Evolutionary conservation across 305 asterid genomes (phyloP).

Genomic region (Vinca major): DNA sequence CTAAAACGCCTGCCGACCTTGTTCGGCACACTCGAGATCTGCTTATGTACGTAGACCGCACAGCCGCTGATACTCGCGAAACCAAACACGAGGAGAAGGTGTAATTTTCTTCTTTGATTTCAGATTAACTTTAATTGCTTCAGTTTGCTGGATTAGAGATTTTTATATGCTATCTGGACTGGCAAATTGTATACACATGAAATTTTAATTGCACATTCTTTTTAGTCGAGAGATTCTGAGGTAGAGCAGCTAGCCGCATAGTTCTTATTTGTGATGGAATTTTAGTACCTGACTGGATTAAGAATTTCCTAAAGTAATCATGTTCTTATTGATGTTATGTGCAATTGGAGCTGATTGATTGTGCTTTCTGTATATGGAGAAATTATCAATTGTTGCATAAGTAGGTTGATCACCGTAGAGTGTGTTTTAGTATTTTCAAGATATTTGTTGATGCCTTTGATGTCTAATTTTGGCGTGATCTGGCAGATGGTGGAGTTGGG

Average conservation of each 20-base stretch:
- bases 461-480: not conserved
- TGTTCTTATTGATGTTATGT: not conserved
- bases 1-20: slow-evolving; percentile 71
- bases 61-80: slow-evolving; percentile 40
- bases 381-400: not conserved
- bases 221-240: not conserved
- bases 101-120: not conserved
- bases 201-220: not conserved
- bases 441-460: not conserved
- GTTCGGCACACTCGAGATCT: slow-evolving; percentile 85
- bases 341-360: too few species aligned
- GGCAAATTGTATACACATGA: not conserved
- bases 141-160: not conserved
- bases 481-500: slow-evolving; percentile 63
- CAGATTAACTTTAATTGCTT: not conserved
- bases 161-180: not conserved
- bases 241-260: not conserved
- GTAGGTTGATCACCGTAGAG: too few species aligned
- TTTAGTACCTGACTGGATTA: not conserved
- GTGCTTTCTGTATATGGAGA: not conserved
- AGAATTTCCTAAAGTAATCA: not conserved
- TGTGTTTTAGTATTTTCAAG: not conserved
- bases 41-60: slow-evolving; percentile 52
- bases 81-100: slow-evolving; percentile 80
- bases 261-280: not conserved